Percentiles rank a stretch among this genome's conserved stretches.
phyloP scores from a whole-genome alignment of 2,329 filamentous ascomycete genomes.

The Beauveria rudraprayagi region DNA sequence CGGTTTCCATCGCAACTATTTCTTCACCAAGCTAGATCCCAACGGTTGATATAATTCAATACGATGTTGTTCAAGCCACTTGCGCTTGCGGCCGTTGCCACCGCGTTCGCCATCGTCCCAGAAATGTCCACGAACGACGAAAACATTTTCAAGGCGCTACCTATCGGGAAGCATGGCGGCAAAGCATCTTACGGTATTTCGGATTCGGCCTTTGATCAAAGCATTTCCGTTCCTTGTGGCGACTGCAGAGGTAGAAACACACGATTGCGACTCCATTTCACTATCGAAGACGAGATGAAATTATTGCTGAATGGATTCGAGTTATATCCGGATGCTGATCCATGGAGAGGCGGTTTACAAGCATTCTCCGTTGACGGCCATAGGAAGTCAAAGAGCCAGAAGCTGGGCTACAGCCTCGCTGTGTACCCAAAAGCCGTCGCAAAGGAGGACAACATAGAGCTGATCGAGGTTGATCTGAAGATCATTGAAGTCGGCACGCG shows the following conservation, averaged over 20 bases:
- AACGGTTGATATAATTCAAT: not conserved
- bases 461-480: slow-evolving; percentile 47
- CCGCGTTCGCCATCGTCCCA: slow-evolving; percentile 48
- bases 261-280: slow-evolving; percentile 47
- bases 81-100: slow-evolving; percentile 25
- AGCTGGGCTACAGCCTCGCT: slow-evolving; percentile 42
- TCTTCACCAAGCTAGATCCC: not conserved
- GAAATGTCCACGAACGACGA: slow-evolving; percentile 35
- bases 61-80: slow-evolving; percentile 27
- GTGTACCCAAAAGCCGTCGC: slow-evolving; percentile 37
- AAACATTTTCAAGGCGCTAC: slow-evolving; percentile 33
- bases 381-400: slow-evolving; percentile 26
- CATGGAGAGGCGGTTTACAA: slow-evolving; percentile 34
- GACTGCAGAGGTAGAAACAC: slow-evolving; percentile 41
- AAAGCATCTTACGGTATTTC: slow-evolving; percentile 28
- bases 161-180: slow-evolving; percentile 22
- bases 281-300: slow-evolving; percentile 38
- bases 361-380: slow-evolving; percentile 38
- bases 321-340: slow-evolving; percentile 48
- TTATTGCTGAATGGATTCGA: slow-evolving; percentile 53
- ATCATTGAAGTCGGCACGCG: slow-evolving; percentile 51
- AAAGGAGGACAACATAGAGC: slow-evolving; percentile 41
- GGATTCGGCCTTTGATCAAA: slow-evolving; percentile 25
- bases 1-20: not conserved
- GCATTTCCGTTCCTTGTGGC: slow-evolving; percentile 43